Evolutionary conservation across 2,329 filamentous ascomycete species (phyloP).

Genomic region (Ophiocordyceps camponoti-saundersi): DNA sequence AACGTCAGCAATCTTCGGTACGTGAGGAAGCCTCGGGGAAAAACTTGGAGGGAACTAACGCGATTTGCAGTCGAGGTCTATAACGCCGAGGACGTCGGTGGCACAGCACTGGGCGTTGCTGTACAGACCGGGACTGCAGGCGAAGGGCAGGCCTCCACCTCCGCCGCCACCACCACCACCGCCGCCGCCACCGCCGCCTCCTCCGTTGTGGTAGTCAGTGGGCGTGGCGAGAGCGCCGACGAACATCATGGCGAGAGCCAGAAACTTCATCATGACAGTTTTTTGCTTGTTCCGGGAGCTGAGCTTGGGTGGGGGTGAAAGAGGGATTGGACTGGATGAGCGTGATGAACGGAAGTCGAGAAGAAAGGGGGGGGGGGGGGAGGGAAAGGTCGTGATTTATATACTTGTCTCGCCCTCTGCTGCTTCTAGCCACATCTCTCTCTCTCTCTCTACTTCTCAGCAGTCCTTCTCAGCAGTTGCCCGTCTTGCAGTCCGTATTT

Average conservation of each 20-base stretch:
- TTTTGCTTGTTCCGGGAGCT: background rate
- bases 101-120: slow-evolving; percentile 5
- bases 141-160: background rate
- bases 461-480: background rate
- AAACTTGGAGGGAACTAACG: slow-evolving; percentile 1
- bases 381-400: background rate
- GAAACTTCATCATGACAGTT: background rate
- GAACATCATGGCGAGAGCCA: background rate
- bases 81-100: slow-evolving; percentile 3
- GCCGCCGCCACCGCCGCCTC: background rate
- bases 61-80: slow-evolving; percentile 4
- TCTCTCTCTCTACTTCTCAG: background rate
- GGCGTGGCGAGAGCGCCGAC: background rate
- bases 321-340: background rate
- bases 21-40: background rate
- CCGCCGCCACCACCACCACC: background rate
- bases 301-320: background rate
- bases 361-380: background rate
- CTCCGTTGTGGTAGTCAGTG: background rate
- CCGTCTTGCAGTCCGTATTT: background rate
- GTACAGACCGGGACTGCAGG: slow-evolving; percentile 3
- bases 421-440: background rate
- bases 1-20: background rate
- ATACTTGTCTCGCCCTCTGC: background rate
- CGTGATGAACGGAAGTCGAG: background rate